Evolutionary conservation across 371 early-diverging fungal genomes (phyloP), one percentile per base, ranked within the genome.

Genomic region (Choanephora cucurbitarum): DNA sequence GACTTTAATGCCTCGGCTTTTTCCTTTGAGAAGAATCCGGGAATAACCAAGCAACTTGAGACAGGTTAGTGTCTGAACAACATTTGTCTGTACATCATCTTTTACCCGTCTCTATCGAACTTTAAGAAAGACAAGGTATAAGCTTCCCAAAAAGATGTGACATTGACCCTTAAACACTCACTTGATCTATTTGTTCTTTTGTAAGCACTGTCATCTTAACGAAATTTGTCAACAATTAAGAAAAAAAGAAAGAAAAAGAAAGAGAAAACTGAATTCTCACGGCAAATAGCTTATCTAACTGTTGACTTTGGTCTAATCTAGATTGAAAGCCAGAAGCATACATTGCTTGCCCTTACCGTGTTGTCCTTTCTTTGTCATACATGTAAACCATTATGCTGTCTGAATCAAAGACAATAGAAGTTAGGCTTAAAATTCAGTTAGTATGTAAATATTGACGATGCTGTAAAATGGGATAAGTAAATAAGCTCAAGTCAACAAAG

Each of bases 1-100:
- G 22, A 40, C 5, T 83, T 80, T 24, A 94, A 66, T 0, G 58
- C 66, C 5, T 63, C 52, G 0, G 85, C 79, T 44, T 86, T 79
- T 6, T 66, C 77, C 5, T 44, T 39, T 17, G 73, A 55, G 54
- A 94, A 86, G 61, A 91, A 94, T 59, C 84, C 60, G 0, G 79
- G 81, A 32, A 95, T 80, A 34, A 88, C 86, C 1, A 87, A 79
- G 58, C 80, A 93, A 28, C 95, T 82, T 28, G 15, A 22, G 8
- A 21, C 24, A 33, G n/a, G 18, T 23, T 15, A 43, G 17, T 32
- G 21, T n/a, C n/a, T n/a, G n/a, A n/a, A n/a, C 37, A 43, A n/a
- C 17, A n/a, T 21, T 14, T 6, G 11, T 17, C 14, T 9, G 21
- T 9, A 5, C 47, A n/a, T 28, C 17, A 24, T 22, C 39, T 46